Evolutionary conservation across 2,329 filamentous ascomycete genomes (phyloP), one percentile per base, ranked within the genome.

Genomic region (Pseudocercospora macadamiae): DNA sequence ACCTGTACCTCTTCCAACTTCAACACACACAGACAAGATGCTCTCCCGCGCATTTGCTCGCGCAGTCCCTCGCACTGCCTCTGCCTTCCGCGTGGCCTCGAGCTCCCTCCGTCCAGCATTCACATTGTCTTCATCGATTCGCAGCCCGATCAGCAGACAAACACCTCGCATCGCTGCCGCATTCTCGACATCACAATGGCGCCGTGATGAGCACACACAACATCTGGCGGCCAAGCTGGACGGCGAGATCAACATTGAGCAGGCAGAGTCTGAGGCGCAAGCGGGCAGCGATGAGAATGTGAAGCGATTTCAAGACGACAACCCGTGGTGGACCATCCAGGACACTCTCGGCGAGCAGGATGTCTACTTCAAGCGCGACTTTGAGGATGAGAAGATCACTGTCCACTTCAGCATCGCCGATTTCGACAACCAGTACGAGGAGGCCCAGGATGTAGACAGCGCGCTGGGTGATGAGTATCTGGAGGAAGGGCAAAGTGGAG

Each of bases 221-320:
- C 91, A 97, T 78, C 87, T 99, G 54, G 84, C 87, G 37, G 86
- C 87, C 60, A 97, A 97, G 84, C 85, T 99, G 51, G 86, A 90
- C 66, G 88, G 86, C 72, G 93, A 96, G 80, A 82, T 96, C 66
- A 80, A 86, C 75, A 87, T 96, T 72, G 95, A 97, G 83, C 85
- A 86, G 70, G 88, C 93, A 72, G 87, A 92, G 51, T 65, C 65
- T 48, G 54, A 55, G 30, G 44, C 55, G 77, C 78, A 89, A 66
- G 89, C 91, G 37, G 83, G 86, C 49, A 68, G 65, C 54, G 67
- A 73, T 60, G 63, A 63, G 64, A 90, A 88, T 74, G 85, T 97
- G 75, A 88, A 91, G 79, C 90, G 95, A 75, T 97, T 96, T 77
- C 79, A 97, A 48, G 87, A 63, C 14, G 64, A 93, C 73, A 93